Evolutionary conservation across 441 rosid genomes (phyloP).

Genomic region (Dalechampia spathulata): DNA sequence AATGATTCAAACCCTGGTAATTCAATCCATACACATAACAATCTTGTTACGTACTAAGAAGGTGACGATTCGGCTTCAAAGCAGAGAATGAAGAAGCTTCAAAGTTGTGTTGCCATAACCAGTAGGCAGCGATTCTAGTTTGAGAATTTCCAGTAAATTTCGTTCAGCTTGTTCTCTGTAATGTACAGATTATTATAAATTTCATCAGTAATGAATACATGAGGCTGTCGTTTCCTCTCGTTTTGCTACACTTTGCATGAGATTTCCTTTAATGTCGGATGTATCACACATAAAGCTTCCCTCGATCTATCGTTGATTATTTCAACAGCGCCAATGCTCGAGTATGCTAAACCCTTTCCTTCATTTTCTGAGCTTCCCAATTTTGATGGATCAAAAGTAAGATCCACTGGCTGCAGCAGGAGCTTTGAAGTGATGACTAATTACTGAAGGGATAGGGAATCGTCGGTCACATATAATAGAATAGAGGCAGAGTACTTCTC

Average conservation of each 20-base stretch:
- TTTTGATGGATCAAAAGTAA: no score
- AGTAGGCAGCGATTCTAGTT: conserved; percentile 14
- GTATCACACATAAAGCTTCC: conserved; percentile 11
- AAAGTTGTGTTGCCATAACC: background rate
- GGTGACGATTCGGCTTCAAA: conserved; percentile 33
- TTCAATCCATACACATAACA: conserved; percentile 29
- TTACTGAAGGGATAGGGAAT: no score
- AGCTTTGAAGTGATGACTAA: no score
- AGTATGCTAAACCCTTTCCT: no score
- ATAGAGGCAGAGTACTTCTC: no score
- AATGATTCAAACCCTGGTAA: conserved; percentile 40
- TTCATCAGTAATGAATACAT: conserved; percentile 29
- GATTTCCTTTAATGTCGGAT: conserved; percentile 1
- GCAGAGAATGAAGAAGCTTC: conserved; percentile 20
- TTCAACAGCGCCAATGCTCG: no score
- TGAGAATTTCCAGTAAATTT: conserved; percentile 21
- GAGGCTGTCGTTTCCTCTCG: conserved; percentile 19
- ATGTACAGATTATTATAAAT: conserved; percentile 52
- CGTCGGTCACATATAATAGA: no score
- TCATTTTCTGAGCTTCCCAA: no score
- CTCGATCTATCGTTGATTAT: no score
- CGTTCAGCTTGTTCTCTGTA: conserved; percentile 23
- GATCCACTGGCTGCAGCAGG: no score
- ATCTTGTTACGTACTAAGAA: conserved; percentile 32
- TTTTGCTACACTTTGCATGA: conserved; percentile 7